Base-by-base conservation (phyloP, 176 grass and related monocot species). In the Elymus sibiricus region DNA sequence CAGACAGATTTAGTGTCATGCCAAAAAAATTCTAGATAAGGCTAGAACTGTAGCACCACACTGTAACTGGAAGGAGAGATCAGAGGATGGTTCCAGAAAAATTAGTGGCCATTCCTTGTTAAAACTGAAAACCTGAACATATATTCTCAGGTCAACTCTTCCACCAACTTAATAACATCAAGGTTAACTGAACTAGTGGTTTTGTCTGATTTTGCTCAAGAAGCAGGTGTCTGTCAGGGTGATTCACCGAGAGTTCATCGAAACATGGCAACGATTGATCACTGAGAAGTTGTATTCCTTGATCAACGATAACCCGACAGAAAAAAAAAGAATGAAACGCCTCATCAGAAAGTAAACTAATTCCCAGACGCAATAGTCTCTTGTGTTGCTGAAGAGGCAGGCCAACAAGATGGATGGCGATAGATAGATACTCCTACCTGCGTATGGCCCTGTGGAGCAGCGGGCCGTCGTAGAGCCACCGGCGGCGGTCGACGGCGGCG, bases 391-490 rank as follows among this genome's bases (percentile, higher is more conserved):
- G 16, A 70, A 26, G 12, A 78, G 32, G 1, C 61, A 80, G n/a
- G n/a, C n/a, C n/a, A n/a, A 7, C 25, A 31, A 9, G 7, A 47
- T 47, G 26, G 47, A 58, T 42, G 2, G 19, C 46, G 46, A 46
- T 5, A 29, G 29, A 29, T 29, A 0, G 24, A 44, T 89, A 98
- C n/a, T n/a, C n/a, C n/a, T n/a, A n/a, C 96, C 93, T 95, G 69
- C 85, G 72, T 49, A 95, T 92, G 21, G 92, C 92, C 58, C 86
- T 82, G 49, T 94, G 86, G 14, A 98, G 87, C 29, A 90, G 84
- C 17, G 90, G 88, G 4, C 91, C 90, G 26, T 92, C 90, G 74
- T 92, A 95, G 83, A 98, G 93, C 93, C 96, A 95, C 60, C 93
- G 88, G 64, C 81, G 86, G 75, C 88, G 88, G 74, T 98, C 96